Percentiles rank a stretch among this genome's conserved stretches.
phyloP scores from a whole-genome alignment of 2,329 filamentous ascomycete species.

The Pezizomycotina sp. region DNA sequence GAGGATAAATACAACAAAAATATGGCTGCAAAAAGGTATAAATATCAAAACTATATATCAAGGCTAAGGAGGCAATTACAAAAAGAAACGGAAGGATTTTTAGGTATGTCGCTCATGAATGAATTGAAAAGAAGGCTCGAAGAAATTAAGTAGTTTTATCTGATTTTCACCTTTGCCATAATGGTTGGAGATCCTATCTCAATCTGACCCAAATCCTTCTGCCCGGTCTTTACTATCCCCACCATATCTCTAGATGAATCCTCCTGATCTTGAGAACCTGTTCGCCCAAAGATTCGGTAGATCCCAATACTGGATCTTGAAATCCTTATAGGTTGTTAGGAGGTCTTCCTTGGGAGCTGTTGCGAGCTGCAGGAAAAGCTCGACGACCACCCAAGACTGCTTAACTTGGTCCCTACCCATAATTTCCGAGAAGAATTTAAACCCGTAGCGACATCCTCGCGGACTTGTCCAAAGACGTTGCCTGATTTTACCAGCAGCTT shows the following conservation, averaged over 20 bases:
- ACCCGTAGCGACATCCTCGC: slow-evolving; percentile 63
- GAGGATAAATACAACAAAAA: too few relatives aligned
- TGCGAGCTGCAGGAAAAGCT: slow-evolving; percentile 67
- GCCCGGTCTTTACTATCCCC: slow-evolving; percentile 69
- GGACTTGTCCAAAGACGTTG: slow-evolving; percentile 41
- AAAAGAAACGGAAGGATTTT: too few relatives aligned
- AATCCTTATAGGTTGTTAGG: slow-evolving; percentile 60
- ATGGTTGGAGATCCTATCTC: slow-evolving; percentile 67
- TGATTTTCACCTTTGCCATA: slow-evolving; percentile 62
- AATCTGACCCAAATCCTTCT: slow-evolving; percentile 68
- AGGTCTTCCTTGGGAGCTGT: slow-evolving; percentile 54
- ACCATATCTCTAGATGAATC: slow-evolving; percentile 89
- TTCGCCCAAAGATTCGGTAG: slow-evolving; percentile 92
- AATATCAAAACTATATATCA: too few relatives aligned
- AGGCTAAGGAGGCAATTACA: too few relatives aligned
- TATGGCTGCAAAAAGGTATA: too few relatives aligned
- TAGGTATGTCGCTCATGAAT: too few relatives aligned
- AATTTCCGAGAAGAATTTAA: slow-evolving; percentile 67
- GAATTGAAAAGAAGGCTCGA: too few relatives aligned
- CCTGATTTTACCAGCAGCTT: slow-evolving; percentile 55
- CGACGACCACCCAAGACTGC: slow-evolving; percentile 79
- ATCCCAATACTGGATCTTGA: slow-evolving; percentile 85
- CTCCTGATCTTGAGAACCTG: slow-evolving; percentile 71
- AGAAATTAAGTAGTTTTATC: too few relatives aligned
- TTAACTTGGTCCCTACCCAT: slow-evolving; percentile 65